Conservation (phyloP, 2,329 filamentous ascomycete genomes). For the Macrophomina phaseolina region DNA sequence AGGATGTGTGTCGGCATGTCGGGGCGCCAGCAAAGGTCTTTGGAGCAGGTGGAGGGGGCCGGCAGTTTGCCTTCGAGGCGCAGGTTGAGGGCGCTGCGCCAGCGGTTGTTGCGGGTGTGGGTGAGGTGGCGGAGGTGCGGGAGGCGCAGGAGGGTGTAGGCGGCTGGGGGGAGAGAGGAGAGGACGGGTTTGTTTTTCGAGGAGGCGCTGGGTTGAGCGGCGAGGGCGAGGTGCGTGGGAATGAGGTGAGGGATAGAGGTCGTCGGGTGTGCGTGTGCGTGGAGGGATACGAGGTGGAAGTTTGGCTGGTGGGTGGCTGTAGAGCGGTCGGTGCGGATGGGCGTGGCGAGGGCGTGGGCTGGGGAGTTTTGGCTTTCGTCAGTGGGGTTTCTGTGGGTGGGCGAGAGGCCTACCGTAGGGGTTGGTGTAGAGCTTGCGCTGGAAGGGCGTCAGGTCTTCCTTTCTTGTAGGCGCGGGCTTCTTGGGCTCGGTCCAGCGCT, state of each 20-base stretch:
- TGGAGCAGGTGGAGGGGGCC: constrained; percentile 35
- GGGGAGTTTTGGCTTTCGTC: constrained; percentile 4
- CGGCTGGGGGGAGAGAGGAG: not conserved
- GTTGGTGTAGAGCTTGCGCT: constrained; percentile 65
- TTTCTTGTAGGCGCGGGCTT: constrained; percentile 42
- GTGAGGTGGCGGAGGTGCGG: not conserved
- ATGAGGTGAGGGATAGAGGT: constrained; percentile 62
- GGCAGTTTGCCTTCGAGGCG: constrained; percentile 42
- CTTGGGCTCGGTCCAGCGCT: constrained; percentile 48
- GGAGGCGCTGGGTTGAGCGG: not conserved
- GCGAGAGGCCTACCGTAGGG: constrained; percentile 62
- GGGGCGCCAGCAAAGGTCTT: constrained; percentile 45
- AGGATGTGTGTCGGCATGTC: constrained; percentile 55
- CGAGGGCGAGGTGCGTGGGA: constrained; percentile 46
- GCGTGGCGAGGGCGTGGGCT: constrained; percentile 68
- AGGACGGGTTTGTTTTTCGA: not conserved
- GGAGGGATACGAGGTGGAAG: constrained; percentile 69
- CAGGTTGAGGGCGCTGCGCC: constrained; percentile 33
- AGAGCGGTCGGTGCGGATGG: constrained; percentile 62
- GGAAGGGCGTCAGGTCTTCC: constrained; percentile 56
- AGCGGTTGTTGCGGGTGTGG: constrained; percentile 21
- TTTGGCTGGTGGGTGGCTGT: constrained; percentile 59
- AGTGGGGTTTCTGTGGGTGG: not conserved
- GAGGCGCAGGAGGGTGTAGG: constrained; percentile 5
- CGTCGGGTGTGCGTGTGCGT: constrained; percentile 60